phyloP scores from a whole-genome alignment of 75 land plant genomes.

The Pinus albicaulis region DNA sequence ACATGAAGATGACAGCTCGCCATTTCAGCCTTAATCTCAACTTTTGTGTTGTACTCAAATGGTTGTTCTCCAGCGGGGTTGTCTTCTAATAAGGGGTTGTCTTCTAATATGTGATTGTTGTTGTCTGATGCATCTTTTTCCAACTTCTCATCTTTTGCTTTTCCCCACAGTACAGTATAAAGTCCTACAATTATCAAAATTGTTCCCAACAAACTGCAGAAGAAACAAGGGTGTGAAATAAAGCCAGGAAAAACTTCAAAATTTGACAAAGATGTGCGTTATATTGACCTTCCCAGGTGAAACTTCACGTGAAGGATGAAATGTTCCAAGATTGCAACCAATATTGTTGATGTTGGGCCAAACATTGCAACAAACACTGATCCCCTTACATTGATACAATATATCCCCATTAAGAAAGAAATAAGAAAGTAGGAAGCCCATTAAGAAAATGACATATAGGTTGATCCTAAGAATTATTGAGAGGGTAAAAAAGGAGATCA shows the following conservation, averaged over 20 bases:
- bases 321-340: conserved; percentile 11
- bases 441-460: too few species aligned
- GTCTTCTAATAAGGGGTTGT: too few species aligned
- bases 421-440: too few species aligned
- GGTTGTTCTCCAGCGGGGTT: too few species aligned
- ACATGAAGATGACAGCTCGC: too few species aligned
- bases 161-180: neutral
- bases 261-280: neutral
- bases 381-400: conserved; percentile 5
- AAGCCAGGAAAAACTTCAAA: neutral
- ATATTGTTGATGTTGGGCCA: neutral
- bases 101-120: too few species aligned
- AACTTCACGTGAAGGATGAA: neutral
- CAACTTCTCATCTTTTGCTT: neutral
- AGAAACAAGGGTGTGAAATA: neutral
- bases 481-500: too few species aligned
- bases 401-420: too few species aligned
- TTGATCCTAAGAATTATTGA: too few species aligned
- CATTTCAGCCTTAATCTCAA: too few species aligned
- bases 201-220: neutral
- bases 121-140: too few species aligned
- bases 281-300: conserved; percentile 11
- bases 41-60: too few species aligned
- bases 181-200: neutral
- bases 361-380: conserved; percentile 11